Percentiles rank a stretch among this genome's conserved stretches.
phyloP scores from a whole-genome alignment of 2,329 filamentous ascomycete species.

The Gnomoniopsis sp. region DNA sequence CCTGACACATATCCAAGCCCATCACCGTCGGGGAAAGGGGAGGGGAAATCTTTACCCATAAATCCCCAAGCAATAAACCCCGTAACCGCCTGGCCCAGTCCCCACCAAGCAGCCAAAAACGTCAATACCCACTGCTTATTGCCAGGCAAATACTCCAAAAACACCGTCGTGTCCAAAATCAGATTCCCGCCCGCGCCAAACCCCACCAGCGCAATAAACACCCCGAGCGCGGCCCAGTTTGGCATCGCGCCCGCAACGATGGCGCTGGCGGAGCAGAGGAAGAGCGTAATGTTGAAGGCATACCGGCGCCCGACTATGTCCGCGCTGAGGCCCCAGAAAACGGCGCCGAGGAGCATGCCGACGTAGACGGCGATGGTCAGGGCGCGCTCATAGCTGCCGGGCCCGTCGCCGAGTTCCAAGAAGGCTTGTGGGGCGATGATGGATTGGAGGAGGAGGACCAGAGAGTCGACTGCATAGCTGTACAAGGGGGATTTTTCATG shows the following conservation, averaged over 20 bases:
- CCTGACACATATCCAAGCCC: no score
- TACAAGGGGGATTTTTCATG: no score
- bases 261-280: constrained; percentile 54
- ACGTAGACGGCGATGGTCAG: constrained; percentile 61
- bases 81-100: constrained; percentile 43
- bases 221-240: constrained; percentile 61
- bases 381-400: constrained; percentile 52
- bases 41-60: constrained; percentile 36
- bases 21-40: no score
- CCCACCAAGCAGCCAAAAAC: constrained; percentile 56
- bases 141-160: constrained; percentile 43
- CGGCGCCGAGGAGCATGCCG: constrained; percentile 51
- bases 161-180: constrained; percentile 56
- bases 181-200: constrained; percentile 65
- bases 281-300: constrained; percentile 65
- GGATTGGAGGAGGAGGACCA: constrained; percentile 54
- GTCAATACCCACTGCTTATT: constrained; percentile 63
- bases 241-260: constrained; percentile 65
- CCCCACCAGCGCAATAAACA: constrained; percentile 60
- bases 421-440: constrained; percentile 58
- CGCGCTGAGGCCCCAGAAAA: constrained; percentile 67
- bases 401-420: constrained; percentile 53
- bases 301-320: constrained; percentile 66
- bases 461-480: constrained; percentile 45
- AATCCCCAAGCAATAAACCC: constrained; percentile 50